A percentile compares a stretch with the other conserved stretches of the same genome.
phyloP scores from a whole-genome alignment of 768 basidiomycete genomes.

The Amanita molliuscula region DNA sequence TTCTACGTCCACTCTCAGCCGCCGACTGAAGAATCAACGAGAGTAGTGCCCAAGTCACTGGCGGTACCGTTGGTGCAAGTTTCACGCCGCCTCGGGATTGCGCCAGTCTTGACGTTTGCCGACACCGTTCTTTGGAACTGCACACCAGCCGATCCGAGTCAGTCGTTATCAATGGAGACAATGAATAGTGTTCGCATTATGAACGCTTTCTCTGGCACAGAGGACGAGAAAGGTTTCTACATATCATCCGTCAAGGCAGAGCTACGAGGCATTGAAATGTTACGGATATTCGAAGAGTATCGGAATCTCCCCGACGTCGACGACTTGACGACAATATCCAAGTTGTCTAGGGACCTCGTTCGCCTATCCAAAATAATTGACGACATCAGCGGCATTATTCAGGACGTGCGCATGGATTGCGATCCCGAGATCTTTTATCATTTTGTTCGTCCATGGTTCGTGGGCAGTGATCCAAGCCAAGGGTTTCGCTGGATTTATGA shows the following conservation, averaged over 20 bases:
- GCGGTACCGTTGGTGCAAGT: conserved; percentile 70
- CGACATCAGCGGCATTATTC: conserved; percentile 61
- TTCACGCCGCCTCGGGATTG: conserved; percentile 71
- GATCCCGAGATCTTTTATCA: conserved; percentile 87
- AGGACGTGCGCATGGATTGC: conserved; percentile 57
- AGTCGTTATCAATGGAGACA: conserved; percentile 36
- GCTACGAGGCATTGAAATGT: conserved; percentile 75
- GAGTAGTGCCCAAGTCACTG: conserved; percentile 65
- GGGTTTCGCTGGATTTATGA: conserved; percentile 66
- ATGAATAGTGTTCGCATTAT: conserved; percentile 65
- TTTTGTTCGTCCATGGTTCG: conserved; percentile 87
- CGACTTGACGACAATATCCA: conserved; percentile 51
- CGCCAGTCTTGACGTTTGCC: conserved; percentile 90
- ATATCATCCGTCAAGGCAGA: conserved; percentile 76
- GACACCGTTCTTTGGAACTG: conserved; percentile 96
- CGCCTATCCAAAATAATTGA: conserved; percentile 62
- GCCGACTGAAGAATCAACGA: conserved; percentile 22
- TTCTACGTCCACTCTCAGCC: conserved; percentile 84
- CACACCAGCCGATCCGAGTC: conserved; percentile 44
- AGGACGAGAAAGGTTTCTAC: conserved; percentile 84
- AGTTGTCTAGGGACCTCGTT: conserved; percentile 63
- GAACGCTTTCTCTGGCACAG: conserved; percentile 74
- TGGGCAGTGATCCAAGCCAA: conserved; percentile 62
- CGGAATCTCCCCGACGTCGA: conserved; percentile 60
- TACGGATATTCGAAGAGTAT: conserved; percentile 84